Evolutionary conservation across 805 yeast species (phyloP).

Genomic region (Saccharomycopsis javanensis): DNA sequence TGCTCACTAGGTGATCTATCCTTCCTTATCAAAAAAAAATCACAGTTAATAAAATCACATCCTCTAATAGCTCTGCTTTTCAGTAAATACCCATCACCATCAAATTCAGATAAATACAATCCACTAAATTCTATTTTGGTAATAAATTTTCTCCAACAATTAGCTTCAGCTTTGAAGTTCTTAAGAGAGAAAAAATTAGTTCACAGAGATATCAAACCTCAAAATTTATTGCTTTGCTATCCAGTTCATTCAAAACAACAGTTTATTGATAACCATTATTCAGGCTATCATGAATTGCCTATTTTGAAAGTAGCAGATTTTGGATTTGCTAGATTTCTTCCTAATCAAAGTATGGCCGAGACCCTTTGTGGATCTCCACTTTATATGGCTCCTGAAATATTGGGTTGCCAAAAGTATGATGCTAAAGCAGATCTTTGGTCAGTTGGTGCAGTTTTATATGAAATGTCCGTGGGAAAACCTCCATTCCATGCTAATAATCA

Average conservation of each 20-base stretch:
- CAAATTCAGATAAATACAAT: conserved; percentile 36
- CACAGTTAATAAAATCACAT: conserved; percentile 60
- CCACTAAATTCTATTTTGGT: conserved; percentile 77
- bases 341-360: conserved; percentile 90
- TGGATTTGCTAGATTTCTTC: conserved; percentile 93
- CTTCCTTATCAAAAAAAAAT: conserved; percentile 69
- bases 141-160: conserved; percentile 76
- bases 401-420: conserved; percentile 88
- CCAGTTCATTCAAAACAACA: conserved; percentile 59
- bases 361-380: conserved; percentile 96
- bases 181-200: conserved; percentile 76
- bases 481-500: conserved; percentile 94
- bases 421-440: conserved; percentile 99
- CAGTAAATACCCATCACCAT: conserved; percentile 76
- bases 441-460: conserved; percentile 92
- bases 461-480: conserved; percentile 94
- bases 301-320: conserved; percentile 91
- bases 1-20: conserved; percentile 93
- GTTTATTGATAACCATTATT: conserved; percentile 46
- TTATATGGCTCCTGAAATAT: conserved; percentile 97
- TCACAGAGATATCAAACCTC: conserved; percentile 94
- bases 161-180: conserved; percentile 75
- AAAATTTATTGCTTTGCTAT: conserved; percentile 70
- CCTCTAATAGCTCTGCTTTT: conserved; percentile 72
- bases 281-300: conserved; percentile 84